These are phyloP conservation scores for Suillus ampliporus DNA, from an alignment of 768 basidiomycete genomes.

Conservation along the genomic window DNA sequence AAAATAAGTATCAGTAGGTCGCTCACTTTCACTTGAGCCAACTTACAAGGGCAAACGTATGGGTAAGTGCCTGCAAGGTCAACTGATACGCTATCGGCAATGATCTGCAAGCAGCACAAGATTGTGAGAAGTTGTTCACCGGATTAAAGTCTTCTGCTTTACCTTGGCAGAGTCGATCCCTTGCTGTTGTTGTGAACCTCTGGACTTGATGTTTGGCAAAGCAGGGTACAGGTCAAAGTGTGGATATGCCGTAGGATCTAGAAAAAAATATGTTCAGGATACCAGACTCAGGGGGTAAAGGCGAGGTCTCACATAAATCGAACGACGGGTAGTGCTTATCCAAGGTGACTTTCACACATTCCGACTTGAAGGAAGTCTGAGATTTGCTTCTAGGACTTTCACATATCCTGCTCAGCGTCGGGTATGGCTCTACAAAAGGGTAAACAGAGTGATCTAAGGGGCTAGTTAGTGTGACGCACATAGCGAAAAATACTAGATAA, in stretches of 20 bases:
- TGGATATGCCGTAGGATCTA: slow-evolving; percentile 44
- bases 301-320: slow-evolving; percentile 27
- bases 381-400: slow-evolving; percentile 6
- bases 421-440: slow-evolving; percentile 24
- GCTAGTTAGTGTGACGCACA: neutral
- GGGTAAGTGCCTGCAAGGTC: slow-evolving; percentile 9
- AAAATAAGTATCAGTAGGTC: neutral
- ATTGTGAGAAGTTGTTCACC: neutral
- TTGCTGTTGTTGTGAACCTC: neutral
- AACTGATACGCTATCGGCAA: slow-evolving; percentile 4
- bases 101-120: neutral
- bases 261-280: neutral
- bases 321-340: slow-evolving; percentile 24
- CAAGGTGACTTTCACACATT: slow-evolving; percentile 3
- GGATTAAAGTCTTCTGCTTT: neutral
- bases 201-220: slow-evolving; percentile 7
- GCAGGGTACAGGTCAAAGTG: slow-evolving; percentile 31
- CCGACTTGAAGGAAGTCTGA: neutral
- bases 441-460: slow-evolving; percentile 22
- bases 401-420: slow-evolving; percentile 4
- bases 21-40: neutral
- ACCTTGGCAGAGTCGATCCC: neutral
- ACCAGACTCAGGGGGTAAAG: neutral
- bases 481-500: neutral
- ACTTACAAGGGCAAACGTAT: slow-evolving; percentile 14